A percentile compares a stretch with the other conserved stretches of the same genome.
phyloP scores from a whole-genome alignment of 345 rosid species.

The Brassica carinata region DNA sequence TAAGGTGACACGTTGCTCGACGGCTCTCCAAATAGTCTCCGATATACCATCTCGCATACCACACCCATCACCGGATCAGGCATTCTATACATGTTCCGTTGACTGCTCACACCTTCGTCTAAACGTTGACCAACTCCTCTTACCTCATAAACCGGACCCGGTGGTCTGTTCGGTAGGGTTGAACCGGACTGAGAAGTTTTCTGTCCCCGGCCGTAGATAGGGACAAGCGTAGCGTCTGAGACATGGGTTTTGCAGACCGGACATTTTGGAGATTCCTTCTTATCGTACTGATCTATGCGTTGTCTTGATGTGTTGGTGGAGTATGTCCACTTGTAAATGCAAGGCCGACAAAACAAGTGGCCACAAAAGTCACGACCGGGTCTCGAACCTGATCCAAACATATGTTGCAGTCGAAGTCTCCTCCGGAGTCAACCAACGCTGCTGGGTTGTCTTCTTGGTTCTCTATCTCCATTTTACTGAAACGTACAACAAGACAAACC shows the following conservation, averaged over 20 bases:
- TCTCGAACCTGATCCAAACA: constrained; percentile 79
- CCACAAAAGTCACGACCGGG: constrained; percentile 95
- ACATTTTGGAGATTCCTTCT: constrained; percentile 44
- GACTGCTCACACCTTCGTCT: constrained; percentile 56
- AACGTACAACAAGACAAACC: constrained; percentile 19
- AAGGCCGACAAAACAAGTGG: constrained; percentile 99
- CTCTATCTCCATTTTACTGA: constrained; percentile 35
- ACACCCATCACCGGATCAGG: constrained; percentile 57
- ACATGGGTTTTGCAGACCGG: constrained; percentile 91
- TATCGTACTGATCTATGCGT: constrained; percentile 13
- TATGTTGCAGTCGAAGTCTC: constrained; percentile 89
- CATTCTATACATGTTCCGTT: constrained; percentile 40
- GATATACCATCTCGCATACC: constrained; percentile 76
- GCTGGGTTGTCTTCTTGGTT: constrained; percentile 1
- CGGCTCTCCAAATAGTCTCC: constrained; percentile 73
- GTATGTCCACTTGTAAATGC: constrained; percentile 86
- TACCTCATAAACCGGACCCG: constrained; percentile 44
- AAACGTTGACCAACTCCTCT: constrained; percentile 62
- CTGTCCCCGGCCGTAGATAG: constrained; percentile 84
- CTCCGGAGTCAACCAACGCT: constrained; percentile 32
- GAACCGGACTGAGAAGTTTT: constrained; percentile 37
- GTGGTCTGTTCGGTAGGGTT: constrained; percentile 73
- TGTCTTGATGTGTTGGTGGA: constrained; percentile 52
- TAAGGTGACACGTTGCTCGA: constrained; percentile 55
- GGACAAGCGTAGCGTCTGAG: constrained; percentile 77